phyloP scores from a whole-genome alignment of 768 basidiomycete genomes.

The Candolleomyces efflorescens region DNA sequence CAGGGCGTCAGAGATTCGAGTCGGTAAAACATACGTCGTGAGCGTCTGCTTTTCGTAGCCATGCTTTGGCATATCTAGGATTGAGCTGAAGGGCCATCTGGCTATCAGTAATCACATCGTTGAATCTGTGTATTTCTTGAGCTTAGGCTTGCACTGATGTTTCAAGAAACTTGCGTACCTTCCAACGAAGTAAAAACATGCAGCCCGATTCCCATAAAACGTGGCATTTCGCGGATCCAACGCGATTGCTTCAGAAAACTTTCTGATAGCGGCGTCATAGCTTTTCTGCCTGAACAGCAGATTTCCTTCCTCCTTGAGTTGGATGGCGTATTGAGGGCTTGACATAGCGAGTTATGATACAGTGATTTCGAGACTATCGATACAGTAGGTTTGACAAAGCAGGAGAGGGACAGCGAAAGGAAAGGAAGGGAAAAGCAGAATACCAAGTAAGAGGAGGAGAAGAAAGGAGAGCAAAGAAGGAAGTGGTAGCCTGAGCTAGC shows the following conservation, averaged over 20 bases:
- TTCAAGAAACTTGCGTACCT: constrained; percentile 16
- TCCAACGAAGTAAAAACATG: constrained; percentile 22
- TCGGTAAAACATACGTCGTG: constrained; percentile 9
- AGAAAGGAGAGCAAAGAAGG: neutral
- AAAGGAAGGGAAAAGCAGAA: neutral
- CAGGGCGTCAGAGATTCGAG: neutral
- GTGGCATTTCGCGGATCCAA: constrained; percentile 27
- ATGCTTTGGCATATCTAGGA: constrained; percentile 13
- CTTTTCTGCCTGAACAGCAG: constrained; percentile 24
- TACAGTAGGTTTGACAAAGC: neutral
- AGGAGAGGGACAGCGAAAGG: neutral
- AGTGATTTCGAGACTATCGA: neutral
- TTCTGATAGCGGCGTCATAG: constrained; percentile 22
- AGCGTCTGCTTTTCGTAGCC: constrained; percentile 13
- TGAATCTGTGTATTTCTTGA: neutral
- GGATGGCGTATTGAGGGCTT: neutral
- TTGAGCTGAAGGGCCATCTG: constrained; percentile 9
- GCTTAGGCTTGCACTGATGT: neutral
- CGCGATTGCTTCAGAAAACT: constrained; percentile 31
- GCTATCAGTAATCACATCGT: constrained; percentile 5
- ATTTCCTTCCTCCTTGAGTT: constrained; percentile 34
- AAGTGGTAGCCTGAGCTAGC: neutral
- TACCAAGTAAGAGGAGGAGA: neutral
- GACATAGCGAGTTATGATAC: neutral
- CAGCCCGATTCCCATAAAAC: constrained; percentile 35